Conservation (phyloP, 352 stramenopile species). For the Phytophthora chlamydospora region DNA sequence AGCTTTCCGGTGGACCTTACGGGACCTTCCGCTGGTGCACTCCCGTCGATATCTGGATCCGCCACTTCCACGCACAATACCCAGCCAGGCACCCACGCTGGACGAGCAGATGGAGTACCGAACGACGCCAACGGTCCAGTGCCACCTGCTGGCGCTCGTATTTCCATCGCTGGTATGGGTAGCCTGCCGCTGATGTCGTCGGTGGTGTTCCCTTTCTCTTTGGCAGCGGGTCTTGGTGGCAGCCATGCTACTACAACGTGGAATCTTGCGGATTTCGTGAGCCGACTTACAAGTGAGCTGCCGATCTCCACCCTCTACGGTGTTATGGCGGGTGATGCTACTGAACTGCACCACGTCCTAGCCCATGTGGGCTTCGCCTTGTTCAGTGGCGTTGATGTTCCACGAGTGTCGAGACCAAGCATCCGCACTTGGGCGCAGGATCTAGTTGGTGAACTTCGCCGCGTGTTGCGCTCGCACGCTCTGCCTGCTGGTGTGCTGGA, state of each 20-base stretch:
- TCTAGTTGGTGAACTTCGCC: constrained; percentile 50
- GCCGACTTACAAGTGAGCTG: constrained; percentile 50
- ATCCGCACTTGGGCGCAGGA: constrained; percentile 65
- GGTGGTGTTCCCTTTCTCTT: constrained; percentile 60
- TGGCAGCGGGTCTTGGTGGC: constrained; percentile 44
- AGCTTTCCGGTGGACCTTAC: constrained; percentile 32
- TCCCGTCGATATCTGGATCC: neutral
- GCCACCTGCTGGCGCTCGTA: constrained; percentile 20
- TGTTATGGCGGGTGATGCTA: constrained; percentile 49
- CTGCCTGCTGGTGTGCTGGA: constrained; percentile 43
- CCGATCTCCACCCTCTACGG: constrained; percentile 59
- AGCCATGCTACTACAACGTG: constrained; percentile 55
- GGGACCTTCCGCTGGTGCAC: neutral
- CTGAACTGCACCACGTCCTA: constrained; percentile 62
- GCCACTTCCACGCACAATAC: constrained; percentile 7
- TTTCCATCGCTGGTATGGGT: constrained; percentile 45
- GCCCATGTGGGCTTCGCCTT: constrained; percentile 62
- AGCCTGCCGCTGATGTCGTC: constrained; percentile 47
- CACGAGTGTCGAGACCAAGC: constrained; percentile 55
- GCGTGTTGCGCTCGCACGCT: constrained; percentile 43
- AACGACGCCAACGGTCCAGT: constrained; percentile 7
- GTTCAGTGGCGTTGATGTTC: constrained; percentile 66
- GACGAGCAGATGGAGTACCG: constrained; percentile 1
- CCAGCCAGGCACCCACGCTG: constrained; percentile 3
- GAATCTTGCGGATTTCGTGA: constrained; percentile 67